phyloP scores from a whole-genome alignment of 2,329 filamentous ascomycete genomes.

The Leptographium wingfieldii region DNA sequence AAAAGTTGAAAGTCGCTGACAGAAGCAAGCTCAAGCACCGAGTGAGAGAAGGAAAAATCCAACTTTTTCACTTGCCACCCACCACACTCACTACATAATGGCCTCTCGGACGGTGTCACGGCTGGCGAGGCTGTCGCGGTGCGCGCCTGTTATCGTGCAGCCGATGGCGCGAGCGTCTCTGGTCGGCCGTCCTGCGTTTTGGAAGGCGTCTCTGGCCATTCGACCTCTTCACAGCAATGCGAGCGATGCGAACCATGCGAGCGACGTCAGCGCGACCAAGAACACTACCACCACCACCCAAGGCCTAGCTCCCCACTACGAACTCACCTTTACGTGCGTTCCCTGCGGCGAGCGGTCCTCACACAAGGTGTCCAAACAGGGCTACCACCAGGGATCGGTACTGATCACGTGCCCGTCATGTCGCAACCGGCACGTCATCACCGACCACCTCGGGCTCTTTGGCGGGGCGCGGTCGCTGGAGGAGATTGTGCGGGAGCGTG shows the following conservation, averaged over 20 bases:
- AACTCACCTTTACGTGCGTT: slow-evolving; percentile 85
- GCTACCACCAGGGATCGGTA: slow-evolving; percentile 82
- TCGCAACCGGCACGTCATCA: slow-evolving; percentile 79
- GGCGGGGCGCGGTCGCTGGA: slow-evolving; percentile 53
- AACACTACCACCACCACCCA: not conserved
- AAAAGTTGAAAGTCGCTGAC: not conserved
- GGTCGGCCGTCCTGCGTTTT: not conserved
- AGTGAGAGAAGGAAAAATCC: too few species aligned
- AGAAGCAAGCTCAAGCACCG: too few species aligned
- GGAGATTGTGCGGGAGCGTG: slow-evolving; percentile 64
- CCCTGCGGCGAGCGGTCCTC: slow-evolving; percentile 70
- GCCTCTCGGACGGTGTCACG: not conserved
- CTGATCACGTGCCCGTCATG: slow-evolving; percentile 82
- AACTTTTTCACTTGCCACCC: not conserved
- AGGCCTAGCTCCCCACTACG: slow-evolving; percentile 52
- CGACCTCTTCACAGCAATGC: slow-evolving; percentile 3
- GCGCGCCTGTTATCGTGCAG: not conserved
- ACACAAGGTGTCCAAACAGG: slow-evolving; percentile 84
- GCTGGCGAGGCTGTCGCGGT: not conserved
- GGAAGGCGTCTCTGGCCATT: not conserved
- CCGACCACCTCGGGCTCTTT: slow-evolving; percentile 74
- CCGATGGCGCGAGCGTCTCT: not conserved
- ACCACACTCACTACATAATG: not conserved
- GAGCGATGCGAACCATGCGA: not conserved
- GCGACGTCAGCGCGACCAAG: too few species aligned